Evolutionary conservation across 1,284 basidiomycete genomes (phyloP).

Genomic region (Sanguinoderma infundibulare): DNA sequence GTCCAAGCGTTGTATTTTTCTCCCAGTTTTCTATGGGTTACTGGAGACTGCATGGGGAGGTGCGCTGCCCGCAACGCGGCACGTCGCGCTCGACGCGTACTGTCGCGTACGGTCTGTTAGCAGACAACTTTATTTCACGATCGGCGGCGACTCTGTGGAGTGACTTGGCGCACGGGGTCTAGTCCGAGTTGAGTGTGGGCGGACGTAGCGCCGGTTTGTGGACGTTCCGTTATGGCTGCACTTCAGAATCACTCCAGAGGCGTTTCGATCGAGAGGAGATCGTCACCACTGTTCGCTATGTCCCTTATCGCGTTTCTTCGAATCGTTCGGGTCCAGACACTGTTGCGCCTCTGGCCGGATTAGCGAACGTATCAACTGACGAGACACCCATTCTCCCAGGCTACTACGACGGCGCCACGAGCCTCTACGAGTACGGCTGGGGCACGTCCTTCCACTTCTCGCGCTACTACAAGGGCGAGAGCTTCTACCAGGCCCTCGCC

Average conservation of each 20-base stretch:
- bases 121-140: background rate
- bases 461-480: constrained; percentile 96
- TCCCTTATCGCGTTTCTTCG: background rate
- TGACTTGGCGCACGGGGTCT: background rate
- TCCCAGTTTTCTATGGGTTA: background rate
- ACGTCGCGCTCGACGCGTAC: background rate
- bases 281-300: too few species aligned
- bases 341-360: background rate
- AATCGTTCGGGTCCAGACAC: background rate
- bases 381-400: constrained; percentile 49
- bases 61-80: too few species aligned
- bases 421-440: constrained; percentile 98
- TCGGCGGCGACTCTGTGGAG: too few species aligned
- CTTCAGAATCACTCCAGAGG: background rate
- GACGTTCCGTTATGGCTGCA: background rate
- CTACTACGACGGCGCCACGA: constrained; percentile 97
- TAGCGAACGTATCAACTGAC: background rate
- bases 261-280: too few species aligned
- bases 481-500: constrained; percentile 83
- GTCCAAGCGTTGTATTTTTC: background rate
- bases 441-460: constrained; percentile 96
- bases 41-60: too few species aligned
- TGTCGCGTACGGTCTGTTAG: background rate
- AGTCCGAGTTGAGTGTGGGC: background rate
- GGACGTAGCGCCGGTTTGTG: background rate